phyloP scores from a whole-genome alignment of 345 rosid species.

The Heritiera fomes region DNA sequence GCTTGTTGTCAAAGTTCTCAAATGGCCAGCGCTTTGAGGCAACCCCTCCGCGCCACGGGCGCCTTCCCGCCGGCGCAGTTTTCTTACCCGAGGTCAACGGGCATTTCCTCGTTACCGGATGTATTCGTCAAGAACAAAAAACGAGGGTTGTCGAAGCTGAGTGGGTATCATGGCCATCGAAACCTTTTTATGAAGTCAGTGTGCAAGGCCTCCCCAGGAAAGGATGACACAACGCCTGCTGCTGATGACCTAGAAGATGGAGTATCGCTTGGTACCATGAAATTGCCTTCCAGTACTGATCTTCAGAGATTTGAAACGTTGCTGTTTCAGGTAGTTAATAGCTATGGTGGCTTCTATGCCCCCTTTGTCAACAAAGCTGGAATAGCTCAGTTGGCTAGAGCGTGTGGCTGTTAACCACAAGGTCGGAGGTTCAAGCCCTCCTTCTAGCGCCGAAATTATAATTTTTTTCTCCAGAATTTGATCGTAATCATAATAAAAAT shows the following conservation, averaged over 20 bases:
- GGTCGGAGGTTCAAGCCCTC: constrained; percentile 33
- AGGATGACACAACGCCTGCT: constrained; percentile 27
- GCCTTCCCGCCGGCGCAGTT: constrained; percentile 20
- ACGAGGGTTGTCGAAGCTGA: neutral
- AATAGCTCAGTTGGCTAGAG: constrained; percentile 91
- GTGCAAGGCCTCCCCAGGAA: constrained; percentile 36
- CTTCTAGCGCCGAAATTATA: neutral
- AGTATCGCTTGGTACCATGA: constrained; percentile 80
- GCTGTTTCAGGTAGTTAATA: constrained; percentile 50
- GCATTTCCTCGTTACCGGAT: constrained; percentile 1
- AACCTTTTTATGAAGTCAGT: constrained; percentile 16
- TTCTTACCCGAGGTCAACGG: neutral
- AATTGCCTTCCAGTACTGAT: constrained; percentile 69
- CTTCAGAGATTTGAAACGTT: constrained; percentile 60
- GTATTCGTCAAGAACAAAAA: neutral
- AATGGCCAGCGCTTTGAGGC: constrained; percentile 32
- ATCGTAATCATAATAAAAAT: neutral
- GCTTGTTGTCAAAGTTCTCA: neutral
- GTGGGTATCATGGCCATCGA: constrained; percentile 12
- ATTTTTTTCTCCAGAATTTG: neutral
- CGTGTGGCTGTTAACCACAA: constrained; percentile 96
- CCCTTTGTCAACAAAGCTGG: constrained; percentile 34
- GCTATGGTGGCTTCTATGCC: too few relatives aligned
- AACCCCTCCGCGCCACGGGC: constrained; percentile 20
- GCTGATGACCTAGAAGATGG: constrained; percentile 54